Percentiles rank a stretch among this genome's conserved stretches.
These are phyloP conservation scores for Fusarium verrucosum DNA, from an alignment of 2,329 filamentous ascomycete genomes.

Conservation along the genomic window DNA sequence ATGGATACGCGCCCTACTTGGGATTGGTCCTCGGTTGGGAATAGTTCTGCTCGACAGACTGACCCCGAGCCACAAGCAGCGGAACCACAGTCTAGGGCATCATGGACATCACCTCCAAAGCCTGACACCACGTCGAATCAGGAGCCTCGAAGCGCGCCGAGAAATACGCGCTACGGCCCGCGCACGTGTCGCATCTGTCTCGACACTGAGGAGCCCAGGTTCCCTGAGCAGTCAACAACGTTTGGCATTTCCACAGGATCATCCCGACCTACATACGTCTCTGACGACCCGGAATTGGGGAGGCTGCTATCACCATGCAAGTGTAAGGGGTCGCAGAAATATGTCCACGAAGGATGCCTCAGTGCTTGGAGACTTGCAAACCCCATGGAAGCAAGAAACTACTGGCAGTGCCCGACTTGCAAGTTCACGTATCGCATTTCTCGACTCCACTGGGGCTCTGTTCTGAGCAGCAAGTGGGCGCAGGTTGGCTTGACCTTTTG, in stretches of 20 bases:
- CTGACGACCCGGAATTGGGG: slow-evolving; percentile 76
- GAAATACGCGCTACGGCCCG: slow-evolving; percentile 66
- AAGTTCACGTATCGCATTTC: slow-evolving; percentile 82
- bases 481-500: slow-evolving; percentile 76
- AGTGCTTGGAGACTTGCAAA: slow-evolving; percentile 82
- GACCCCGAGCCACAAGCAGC: slow-evolving; percentile 11
- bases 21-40: slow-evolving; percentile 42
- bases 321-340: slow-evolving; percentile 92
- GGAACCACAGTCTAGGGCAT: slow-evolving; percentile 7
- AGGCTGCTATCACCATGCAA: slow-evolving; percentile 88
- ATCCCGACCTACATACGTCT: slow-evolving; percentile 68
- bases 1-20: slow-evolving; percentile 45
- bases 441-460: slow-evolving; percentile 77
- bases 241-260: slow-evolving; percentile 48
- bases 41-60: slow-evolving; percentile 19
- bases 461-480: slow-evolving; percentile 71
- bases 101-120: slow-evolving; percentile 7
- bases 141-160: slow-evolving; percentile 22
- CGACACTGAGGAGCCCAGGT: slow-evolving; percentile 68
- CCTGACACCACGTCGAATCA: slow-evolving; percentile 8
- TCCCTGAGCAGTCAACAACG: slow-evolving; percentile 48
- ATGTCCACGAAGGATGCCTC: slow-evolving; percentile 92
- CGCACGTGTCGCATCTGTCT: slow-evolving; percentile 91
- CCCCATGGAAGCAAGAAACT: slow-evolving; percentile 72
- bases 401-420: slow-evolving; percentile 89